Conservation (phyloP, 129 eudicot genomes). For the Flaveria brownii region DNA sequence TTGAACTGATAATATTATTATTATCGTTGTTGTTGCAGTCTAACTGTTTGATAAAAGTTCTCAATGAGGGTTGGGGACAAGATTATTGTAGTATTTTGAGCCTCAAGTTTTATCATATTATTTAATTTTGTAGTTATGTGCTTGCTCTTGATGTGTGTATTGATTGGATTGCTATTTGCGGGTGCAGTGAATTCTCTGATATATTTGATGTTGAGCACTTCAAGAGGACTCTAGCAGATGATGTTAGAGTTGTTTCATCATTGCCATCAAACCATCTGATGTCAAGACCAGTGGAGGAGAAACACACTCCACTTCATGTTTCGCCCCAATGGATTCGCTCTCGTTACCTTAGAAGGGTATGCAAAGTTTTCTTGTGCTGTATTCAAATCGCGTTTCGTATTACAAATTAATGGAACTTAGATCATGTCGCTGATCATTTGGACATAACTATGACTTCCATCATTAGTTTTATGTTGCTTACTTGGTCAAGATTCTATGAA, state of each 20-base stretch:
- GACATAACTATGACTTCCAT: no score
- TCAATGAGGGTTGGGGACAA: slow-evolving; percentile 7
- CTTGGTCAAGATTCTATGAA: slow-evolving; percentile 16
- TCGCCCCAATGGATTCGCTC: slow-evolving; percentile 71
- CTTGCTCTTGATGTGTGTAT: background rate
- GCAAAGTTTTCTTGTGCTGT: slow-evolving; percentile 12
- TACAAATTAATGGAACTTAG: slow-evolving; percentile 11
- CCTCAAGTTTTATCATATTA: background rate
- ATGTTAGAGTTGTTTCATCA: slow-evolving; percentile 78
- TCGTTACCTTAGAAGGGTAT: slow-evolving; percentile 65
- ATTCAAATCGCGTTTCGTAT: background rate
- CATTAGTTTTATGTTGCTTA: slow-evolving; percentile 11
- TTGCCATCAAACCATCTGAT: slow-evolving; percentile 90
- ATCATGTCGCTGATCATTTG: background rate
- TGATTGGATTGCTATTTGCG: slow-evolving; percentile 27
- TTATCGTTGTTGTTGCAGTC: background rate
- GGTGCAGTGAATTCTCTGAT: slow-evolving; percentile 90
- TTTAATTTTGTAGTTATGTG: background rate
- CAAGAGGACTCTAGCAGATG: slow-evolving; percentile 71
- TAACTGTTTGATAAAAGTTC: slow-evolving; percentile 4
- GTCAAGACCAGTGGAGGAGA: slow-evolving; percentile 78
- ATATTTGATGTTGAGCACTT: slow-evolving; percentile 95
- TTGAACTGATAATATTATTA: background rate
- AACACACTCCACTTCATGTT: slow-evolving; percentile 21
- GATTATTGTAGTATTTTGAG: background rate